Evolutionary conservation across 2,329 filamentous ascomycete genomes (phyloP).

Genomic region (Exophiala oligosperma): DNA sequence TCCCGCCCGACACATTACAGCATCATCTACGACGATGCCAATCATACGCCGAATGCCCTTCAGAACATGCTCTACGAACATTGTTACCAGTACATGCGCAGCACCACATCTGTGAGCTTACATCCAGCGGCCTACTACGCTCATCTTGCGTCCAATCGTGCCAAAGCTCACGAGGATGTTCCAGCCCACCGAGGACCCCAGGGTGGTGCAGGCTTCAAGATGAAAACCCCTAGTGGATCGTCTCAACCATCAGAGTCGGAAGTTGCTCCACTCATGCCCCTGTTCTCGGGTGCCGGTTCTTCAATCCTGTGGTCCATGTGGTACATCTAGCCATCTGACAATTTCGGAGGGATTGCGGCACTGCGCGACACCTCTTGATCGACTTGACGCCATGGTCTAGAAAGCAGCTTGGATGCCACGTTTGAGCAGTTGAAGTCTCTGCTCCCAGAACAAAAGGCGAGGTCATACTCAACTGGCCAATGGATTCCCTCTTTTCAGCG

Average conservation of each 20-base stretch:
- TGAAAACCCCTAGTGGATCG: constrained; percentile 30
- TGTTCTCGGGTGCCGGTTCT: constrained; percentile 28
- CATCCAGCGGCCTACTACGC: constrained; percentile 93
- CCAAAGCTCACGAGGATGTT: constrained; percentile 69
- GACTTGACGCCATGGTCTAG: not conserved
- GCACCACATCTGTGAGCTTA: constrained; percentile 86
- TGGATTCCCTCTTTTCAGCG: not conserved
- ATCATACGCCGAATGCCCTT: constrained; percentile 65
- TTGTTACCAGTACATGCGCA: constrained; percentile 88
- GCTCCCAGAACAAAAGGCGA: constrained; percentile 29
- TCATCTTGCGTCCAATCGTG: constrained; percentile 81
- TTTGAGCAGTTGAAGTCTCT: constrained; percentile 30
- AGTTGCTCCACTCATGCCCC: constrained; percentile 35
- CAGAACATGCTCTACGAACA: constrained; percentile 93
- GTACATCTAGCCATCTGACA: constrained; percentile 35
- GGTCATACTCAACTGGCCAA: constrained; percentile 24
- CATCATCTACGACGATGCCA: constrained; percentile 79
- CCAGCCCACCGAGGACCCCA: constrained; percentile 41
- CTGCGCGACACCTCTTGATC: not conserved
- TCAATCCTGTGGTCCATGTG: constrained; percentile 38
- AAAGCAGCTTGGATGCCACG: not conserved
- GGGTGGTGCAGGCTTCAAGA: constrained; percentile 39
- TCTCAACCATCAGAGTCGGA: constrained; percentile 34
- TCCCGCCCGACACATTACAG: constrained; percentile 91
- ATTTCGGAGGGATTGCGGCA: not conserved